Evolutionary conservation across 495 filamentous ascomycete species (phyloP).

Genomic region (Aspergillus leporis): DNA sequence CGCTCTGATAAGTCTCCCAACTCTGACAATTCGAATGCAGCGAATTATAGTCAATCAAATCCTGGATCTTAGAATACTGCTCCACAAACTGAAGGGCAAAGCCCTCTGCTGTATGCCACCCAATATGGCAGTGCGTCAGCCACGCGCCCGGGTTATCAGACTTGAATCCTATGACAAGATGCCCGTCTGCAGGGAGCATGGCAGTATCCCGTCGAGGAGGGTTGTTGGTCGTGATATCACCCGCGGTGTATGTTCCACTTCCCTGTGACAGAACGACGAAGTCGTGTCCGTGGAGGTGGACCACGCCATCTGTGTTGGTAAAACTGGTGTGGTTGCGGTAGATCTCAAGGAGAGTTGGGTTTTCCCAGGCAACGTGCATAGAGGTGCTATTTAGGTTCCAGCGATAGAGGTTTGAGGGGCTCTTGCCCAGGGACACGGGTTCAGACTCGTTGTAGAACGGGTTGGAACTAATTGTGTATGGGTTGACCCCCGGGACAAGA

Average conservation of each 20-base stretch:
- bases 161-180: conserved; percentile 52
- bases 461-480: conserved; percentile 25
- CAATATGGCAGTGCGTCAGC: conserved; percentile 56
- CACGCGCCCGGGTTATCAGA: conserved; percentile 55
- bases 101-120: conserved; percentile 45
- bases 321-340: conserved; percentile 19
- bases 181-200: conserved; percentile 49
- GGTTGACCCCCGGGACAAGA: conserved; percentile 42
- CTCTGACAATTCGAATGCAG: conserved; percentile 14
- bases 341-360: conserved; percentile 29
- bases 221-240: conserved; percentile 21
- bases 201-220: conserved; percentile 63
- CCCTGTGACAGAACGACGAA: conserved; percentile 59
- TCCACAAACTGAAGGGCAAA: conserved; percentile 51
- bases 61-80: conserved; percentile 28
- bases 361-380: conserved; percentile 28
- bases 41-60: conserved; percentile 13
- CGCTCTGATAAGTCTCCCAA: conserved; percentile 17
- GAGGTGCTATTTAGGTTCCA: conserved; percentile 34
- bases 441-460: conserved; percentile 16
- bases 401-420: conserved; percentile 16
- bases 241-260: conserved; percentile 15
- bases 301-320: conserved; percentile 19
- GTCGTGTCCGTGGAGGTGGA: conserved; percentile 80
- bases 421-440: conserved; percentile 15